phyloP scores from a whole-genome alignment of 257 asterid species.

The Nicotiana noctiflora region DNA sequence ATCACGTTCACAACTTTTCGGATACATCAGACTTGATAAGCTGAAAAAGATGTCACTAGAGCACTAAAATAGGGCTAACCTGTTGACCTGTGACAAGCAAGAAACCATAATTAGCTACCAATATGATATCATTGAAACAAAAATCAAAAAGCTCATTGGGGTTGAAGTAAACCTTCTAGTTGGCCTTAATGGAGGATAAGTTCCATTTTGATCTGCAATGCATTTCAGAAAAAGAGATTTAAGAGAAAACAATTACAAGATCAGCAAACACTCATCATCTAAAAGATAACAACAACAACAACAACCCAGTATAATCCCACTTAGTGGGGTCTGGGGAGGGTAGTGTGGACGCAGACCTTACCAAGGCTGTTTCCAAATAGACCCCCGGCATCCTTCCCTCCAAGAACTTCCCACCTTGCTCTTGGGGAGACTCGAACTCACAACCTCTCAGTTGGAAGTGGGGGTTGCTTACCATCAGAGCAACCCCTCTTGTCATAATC shows the following conservation, averaged over 20 bases:
- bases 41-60: slow-evolving; percentile 8
- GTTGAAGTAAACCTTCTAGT: slow-evolving; percentile 34
- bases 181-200: slow-evolving; percentile 57
- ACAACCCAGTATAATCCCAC: too few species aligned
- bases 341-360: too few species aligned
- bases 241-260: background rate
- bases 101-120: slow-evolving; percentile 20
- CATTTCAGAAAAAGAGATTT: background rate
- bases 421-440: too few species aligned
- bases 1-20: slow-evolving; percentile 6
- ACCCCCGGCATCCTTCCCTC: too few species aligned
- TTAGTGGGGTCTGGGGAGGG: too few species aligned
- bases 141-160: background rate
- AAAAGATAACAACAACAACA: too few species aligned
- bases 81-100: slow-evolving; percentile 61
- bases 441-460: too few species aligned
- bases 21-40: slow-evolving; percentile 11
- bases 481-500: too few species aligned
- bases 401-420: too few species aligned
- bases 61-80: slow-evolving; percentile 38
- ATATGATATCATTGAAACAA: background rate
- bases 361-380: too few species aligned
- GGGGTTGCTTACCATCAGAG: too few species aligned
- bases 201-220: slow-evolving; percentile 76
- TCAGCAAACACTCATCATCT: slow-evolving; percentile 13